Conservation (phyloP, 257 asterid genomes). For the Solanum bulbocastanum region DNA sequence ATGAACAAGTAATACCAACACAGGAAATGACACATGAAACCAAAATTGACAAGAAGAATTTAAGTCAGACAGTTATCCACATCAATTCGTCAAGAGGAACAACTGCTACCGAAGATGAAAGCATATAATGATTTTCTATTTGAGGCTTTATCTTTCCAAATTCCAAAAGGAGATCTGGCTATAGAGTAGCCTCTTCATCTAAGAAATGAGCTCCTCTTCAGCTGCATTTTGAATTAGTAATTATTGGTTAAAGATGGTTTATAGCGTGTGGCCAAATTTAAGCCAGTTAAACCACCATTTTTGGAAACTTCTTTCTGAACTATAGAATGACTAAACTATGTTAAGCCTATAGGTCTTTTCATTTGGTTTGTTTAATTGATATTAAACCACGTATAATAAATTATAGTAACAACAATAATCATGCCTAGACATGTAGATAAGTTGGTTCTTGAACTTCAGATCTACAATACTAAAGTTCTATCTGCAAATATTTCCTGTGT, state of each 20-base stretch:
- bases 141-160: background rate
- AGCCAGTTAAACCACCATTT: background rate
- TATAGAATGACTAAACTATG: background rate
- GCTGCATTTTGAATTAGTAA: background rate
- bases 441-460: background rate
- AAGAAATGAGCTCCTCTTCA: background rate
- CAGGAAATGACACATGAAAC: conserved; percentile 18
- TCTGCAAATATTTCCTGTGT: background rate
- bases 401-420: background rate
- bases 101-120: conserved; percentile 8
- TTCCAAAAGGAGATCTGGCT: background rate
- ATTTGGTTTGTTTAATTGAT: background rate
- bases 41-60: background rate
- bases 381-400: background rate
- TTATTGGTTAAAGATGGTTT: background rate
- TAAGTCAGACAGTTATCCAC: conserved; percentile 25
- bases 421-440: background rate
- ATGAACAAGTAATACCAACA: conserved; percentile 19
- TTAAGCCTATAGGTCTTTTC: background rate
- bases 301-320: background rate
- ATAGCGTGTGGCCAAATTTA: background rate
- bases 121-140: background rate
- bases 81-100: conserved; percentile 10
- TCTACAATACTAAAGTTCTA: background rate
- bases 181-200: background rate